phyloP scores from a whole-genome alignment of 2,329 filamentous ascomycete species.

The Aspergillus brunneoviolaceus region DNA sequence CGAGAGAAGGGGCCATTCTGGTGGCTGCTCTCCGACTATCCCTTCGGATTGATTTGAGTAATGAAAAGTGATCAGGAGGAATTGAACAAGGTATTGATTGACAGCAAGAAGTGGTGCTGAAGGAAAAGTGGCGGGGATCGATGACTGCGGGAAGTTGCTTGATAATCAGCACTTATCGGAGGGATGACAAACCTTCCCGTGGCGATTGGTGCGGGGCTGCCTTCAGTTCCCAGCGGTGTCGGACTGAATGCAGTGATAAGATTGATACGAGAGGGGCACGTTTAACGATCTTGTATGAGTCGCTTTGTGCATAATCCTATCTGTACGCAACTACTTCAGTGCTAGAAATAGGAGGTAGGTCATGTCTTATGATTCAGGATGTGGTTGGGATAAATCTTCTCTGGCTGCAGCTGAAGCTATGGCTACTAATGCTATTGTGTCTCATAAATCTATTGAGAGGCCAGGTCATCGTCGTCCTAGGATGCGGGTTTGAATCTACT shows the following conservation, averaged over 20 bases:
- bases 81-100: not conserved
- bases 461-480: too few relatives aligned
- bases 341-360: too few relatives aligned
- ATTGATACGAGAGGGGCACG: not conserved
- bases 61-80: not conserved
- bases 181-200: conserved; percentile 31
- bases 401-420: too few relatives aligned
- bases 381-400: too few relatives aligned
- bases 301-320: not conserved
- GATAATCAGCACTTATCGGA: conserved; percentile 27
- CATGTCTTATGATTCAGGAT: too few relatives aligned
- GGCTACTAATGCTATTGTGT: not conserved
- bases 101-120: not conserved
- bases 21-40: not conserved
- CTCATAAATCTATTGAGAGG: not conserved
- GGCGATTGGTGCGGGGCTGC: conserved; percentile 27
- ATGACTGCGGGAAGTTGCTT: conserved; percentile 25
- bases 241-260: conserved; percentile 14
- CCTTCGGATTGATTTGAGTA: not conserved
- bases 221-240: conserved; percentile 19
- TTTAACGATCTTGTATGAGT: not conserved
- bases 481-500: too few relatives aligned
- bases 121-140: conserved; percentile 24
- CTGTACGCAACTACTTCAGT: not conserved
- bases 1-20: conserved; percentile 78